These are phyloP conservation scores for Pleurotus giganteus DNA, from an alignment of 768 basidiomycete genomes.

Conservation along the genomic window DNA sequence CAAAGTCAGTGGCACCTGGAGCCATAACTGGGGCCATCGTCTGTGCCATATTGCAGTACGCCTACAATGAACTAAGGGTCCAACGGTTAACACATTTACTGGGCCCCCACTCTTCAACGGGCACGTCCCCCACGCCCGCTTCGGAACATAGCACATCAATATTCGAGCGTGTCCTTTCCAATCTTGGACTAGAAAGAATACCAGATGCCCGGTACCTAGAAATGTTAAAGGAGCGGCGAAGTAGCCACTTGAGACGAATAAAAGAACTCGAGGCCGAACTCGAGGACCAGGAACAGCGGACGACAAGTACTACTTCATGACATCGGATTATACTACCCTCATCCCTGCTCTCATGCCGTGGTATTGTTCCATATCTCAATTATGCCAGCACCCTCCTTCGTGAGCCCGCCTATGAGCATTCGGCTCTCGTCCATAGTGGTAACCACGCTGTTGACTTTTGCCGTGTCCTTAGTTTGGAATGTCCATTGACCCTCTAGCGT, in stretches of 20 bases:
- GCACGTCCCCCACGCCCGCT: slow-evolving; percentile 14
- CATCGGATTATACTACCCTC: background rate
- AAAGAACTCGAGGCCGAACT: slow-evolving; percentile 49
- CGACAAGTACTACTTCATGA: slow-evolving; percentile 14
- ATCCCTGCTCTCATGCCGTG: slow-evolving; percentile 14
- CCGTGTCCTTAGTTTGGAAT: slow-evolving; percentile 36
- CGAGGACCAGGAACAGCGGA: slow-evolving; percentile 24
- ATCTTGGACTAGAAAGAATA: slow-evolving; percentile 53
- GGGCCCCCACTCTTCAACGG: slow-evolving; percentile 9
- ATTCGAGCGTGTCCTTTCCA: slow-evolving; percentile 37
- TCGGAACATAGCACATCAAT: slow-evolving; percentile 15
- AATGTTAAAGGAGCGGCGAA: slow-evolving; percentile 56
- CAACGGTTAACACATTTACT: slow-evolving; percentile 55
- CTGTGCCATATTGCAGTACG: slow-evolving; percentile 63
- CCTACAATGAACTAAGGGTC: slow-evolving; percentile 67
- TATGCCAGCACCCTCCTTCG: slow-evolving; percentile 52
- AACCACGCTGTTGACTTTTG: slow-evolving; percentile 68
- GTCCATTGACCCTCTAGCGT: slow-evolving; percentile 46
- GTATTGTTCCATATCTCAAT: slow-evolving; percentile 59
- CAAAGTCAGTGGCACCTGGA: slow-evolving; percentile 54
- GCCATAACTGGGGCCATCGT: slow-evolving; percentile 55
- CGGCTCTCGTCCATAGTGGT: slow-evolving; percentile 35
- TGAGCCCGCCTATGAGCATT: slow-evolving; percentile 63
- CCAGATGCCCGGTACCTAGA: slow-evolving; percentile 73
- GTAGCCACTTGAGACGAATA: slow-evolving; percentile 54